phyloP scores from a whole-genome alignment of 2,329 filamentous ascomycete species.

The Calonectria hawksworthii region DNA sequence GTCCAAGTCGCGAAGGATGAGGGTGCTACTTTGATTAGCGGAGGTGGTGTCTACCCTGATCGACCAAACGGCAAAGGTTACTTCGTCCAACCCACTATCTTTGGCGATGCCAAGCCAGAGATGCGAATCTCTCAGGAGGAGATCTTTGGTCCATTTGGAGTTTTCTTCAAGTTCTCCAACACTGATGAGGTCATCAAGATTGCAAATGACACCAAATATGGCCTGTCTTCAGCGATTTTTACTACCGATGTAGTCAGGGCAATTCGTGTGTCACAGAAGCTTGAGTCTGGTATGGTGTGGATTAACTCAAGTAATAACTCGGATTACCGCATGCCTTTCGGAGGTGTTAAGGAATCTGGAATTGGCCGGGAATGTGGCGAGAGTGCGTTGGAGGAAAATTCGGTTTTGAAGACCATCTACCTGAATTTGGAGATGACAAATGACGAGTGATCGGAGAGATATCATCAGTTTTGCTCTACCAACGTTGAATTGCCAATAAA shows the following conservation, averaged over 20 bases:
- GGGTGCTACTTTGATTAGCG: constrained; percentile 68
- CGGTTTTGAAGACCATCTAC: constrained; percentile 42
- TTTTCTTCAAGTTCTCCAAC: constrained; percentile 42
- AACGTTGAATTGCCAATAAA: too few relatives aligned
- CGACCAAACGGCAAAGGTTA: constrained; percentile 44
- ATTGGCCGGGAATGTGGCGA: constrained; percentile 43
- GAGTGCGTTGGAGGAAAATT: constrained; percentile 45
- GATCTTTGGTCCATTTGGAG: constrained; percentile 48
- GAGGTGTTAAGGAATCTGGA: constrained; percentile 43
- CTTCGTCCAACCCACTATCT: constrained; percentile 46
- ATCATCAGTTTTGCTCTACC: too few relatives aligned
- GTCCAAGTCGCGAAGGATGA: constrained; percentile 74
- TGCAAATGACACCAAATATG: constrained; percentile 62
- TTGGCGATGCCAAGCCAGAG: constrained; percentile 43
- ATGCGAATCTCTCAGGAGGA: constrained; percentile 48
- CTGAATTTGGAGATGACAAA: constrained; percentile 36
- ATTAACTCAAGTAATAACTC: constrained; percentile 49
- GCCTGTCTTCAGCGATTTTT: constrained; percentile 68
- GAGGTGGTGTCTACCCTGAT: constrained; percentile 30
- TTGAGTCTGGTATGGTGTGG: constrained; percentile 65
- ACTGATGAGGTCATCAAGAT: constrained; percentile 42
- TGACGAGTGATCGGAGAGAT: neutral
- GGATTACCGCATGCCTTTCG: constrained; percentile 47
- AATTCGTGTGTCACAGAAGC: constrained; percentile 58
- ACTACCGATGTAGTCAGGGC: constrained; percentile 63